Evolutionary conservation across 371 early-diverging fungal genomes (phyloP).

Genomic region (Catenaria anguillulae): DNA sequence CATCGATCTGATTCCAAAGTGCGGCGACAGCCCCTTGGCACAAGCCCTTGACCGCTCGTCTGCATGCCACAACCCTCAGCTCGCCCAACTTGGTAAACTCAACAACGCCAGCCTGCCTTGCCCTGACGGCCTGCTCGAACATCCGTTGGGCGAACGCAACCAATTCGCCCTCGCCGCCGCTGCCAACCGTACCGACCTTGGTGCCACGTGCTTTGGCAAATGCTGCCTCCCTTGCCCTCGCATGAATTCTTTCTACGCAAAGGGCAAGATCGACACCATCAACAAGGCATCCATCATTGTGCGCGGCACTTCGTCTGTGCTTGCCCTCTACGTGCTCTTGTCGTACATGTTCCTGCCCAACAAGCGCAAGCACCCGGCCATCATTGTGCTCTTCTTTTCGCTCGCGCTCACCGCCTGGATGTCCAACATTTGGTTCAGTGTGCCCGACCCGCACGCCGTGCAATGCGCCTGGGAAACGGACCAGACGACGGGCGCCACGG

Average conservation of each 20-base stretch:
- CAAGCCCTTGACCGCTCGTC: too few species aligned
- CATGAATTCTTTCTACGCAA: slow-evolving; percentile 11
- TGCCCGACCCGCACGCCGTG: slow-evolving; percentile 33
- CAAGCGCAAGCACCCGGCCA: slow-evolving; percentile 45
- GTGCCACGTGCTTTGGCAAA: slow-evolving; percentile 6
- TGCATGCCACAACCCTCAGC: too few species aligned
- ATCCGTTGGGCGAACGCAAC: too few species aligned
- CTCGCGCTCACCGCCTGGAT: slow-evolving; percentile 38
- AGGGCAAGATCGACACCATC: slow-evolving; percentile 8
- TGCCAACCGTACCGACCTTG: neutral
- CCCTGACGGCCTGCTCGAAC: slow-evolving; percentile 5
- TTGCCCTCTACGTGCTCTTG: slow-evolving; percentile 32
- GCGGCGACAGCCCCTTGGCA: too few species aligned
- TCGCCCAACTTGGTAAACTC: too few species aligned
- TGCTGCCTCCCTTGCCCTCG: slow-evolving; percentile 20
- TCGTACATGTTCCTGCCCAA: slow-evolving; percentile 42
- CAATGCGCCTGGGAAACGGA: slow-evolving; percentile 25
- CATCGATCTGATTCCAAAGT: too few species aligned
- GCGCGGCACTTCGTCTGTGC: slow-evolving; percentile 33
- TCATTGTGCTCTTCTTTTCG: slow-evolving; percentile 43
- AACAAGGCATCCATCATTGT: slow-evolving; percentile 14
- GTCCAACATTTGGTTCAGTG: slow-evolving; percentile 33
- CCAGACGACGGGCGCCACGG: slow-evolving; percentile 19
- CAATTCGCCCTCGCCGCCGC: neutral
- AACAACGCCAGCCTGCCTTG: neutral